phyloP scores from a whole-genome alignment of 768 basidiomycete genomes.

The Gyrodon lividus region DNA sequence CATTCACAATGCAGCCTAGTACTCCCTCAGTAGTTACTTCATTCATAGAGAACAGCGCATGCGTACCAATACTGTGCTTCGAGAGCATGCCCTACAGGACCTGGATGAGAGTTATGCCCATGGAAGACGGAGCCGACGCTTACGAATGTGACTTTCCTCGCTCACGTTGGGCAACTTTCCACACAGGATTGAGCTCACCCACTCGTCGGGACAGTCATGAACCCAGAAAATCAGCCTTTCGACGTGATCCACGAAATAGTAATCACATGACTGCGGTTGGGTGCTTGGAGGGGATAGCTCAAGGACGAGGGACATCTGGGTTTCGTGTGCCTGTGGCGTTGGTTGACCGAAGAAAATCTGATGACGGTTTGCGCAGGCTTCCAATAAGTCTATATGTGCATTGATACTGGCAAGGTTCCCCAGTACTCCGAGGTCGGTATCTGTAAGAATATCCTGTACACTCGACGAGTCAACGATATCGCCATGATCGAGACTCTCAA shows the following conservation, averaged over 20 bases:
- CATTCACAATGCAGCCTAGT: constrained; percentile 6
- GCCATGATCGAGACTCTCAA: neutral
- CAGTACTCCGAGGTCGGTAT: neutral
- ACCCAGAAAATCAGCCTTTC: neutral
- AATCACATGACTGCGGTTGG: neutral
- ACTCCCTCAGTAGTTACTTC: neutral
- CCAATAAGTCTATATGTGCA: neutral
- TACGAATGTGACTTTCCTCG: constrained; percentile 1
- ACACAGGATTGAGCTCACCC: neutral
- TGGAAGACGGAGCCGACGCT: neutral
- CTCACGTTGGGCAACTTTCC: neutral
- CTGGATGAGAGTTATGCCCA: neutral
- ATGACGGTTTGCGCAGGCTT: neutral
- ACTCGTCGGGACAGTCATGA: neutral
- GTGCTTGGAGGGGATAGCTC: neutral
- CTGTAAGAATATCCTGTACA: neutral
- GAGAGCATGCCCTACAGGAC: neutral
- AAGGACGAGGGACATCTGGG: neutral
- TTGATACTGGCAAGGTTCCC: neutral
- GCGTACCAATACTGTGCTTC: constrained; percentile 5
- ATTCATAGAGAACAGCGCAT: neutral
- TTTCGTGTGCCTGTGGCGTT: neutral
- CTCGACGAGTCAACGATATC: neutral
- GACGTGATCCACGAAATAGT: constrained; percentile 5
- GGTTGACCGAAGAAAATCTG: neutral